phyloP scores from a whole-genome alignment of 768 basidiomycete genomes.

The Rhodotorula diobovata region DNA sequence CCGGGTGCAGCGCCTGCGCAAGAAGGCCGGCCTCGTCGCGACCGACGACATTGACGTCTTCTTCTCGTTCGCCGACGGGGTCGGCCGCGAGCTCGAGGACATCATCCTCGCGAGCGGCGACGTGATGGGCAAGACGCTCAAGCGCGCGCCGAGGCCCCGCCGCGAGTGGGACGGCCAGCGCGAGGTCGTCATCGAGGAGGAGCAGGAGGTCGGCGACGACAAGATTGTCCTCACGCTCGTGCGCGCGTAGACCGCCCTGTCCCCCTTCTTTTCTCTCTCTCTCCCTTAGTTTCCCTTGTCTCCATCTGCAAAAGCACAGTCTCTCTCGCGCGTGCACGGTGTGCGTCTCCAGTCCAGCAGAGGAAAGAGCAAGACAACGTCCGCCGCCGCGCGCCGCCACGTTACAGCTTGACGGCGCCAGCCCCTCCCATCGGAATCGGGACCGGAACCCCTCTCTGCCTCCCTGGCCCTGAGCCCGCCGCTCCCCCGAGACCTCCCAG shows the following conservation, averaged over 20 bases:
- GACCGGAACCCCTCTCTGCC: background rate
- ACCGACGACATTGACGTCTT: conserved; percentile 89
- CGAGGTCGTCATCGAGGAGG: conserved; percentile 35
- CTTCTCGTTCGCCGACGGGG: conserved; percentile 72
- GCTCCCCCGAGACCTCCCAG: background rate
- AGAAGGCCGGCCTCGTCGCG: conserved; percentile 90
- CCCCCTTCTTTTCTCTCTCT: background rate
- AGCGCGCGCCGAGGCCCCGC: conserved; percentile 36
- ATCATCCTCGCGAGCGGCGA: conserved; percentile 53
- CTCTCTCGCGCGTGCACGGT: no score
- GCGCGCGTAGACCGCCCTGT: conserved; percentile 3
- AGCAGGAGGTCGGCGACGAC: conserved; percentile 38
- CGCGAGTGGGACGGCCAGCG: conserved; percentile 12
- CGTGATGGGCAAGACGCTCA: conserved; percentile 39
- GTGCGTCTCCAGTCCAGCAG: no score
- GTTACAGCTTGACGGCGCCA: background rate
- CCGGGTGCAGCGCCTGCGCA: conserved; percentile 88
- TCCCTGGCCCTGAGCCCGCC: no score
- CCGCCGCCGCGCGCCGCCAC: no score
- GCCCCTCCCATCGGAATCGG: background rate
- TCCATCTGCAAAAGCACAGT: no score
- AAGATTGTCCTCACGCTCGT: conserved; percentile 39
- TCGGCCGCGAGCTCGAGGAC: conserved; percentile 63
- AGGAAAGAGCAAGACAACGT: no score
- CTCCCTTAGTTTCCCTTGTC: background rate